These are phyloP conservation scores for Pseudogymnoascus verrucosus DNA, from an alignment of 2,329 filamentous ascomycete genomes.

Conservation along the genomic window DNA sequence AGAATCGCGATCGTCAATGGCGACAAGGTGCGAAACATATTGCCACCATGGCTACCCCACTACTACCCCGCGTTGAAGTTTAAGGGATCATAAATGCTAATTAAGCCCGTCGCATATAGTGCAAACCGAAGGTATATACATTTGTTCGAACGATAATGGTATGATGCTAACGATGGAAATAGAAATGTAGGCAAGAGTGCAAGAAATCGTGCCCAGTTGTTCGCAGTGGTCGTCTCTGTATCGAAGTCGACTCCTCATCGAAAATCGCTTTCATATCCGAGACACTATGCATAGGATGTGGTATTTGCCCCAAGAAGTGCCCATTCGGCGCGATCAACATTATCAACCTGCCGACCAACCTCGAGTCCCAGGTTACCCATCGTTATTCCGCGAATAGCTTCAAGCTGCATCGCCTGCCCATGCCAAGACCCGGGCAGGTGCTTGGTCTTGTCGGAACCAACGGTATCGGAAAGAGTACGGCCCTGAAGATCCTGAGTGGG, in stretches of 20 bases:
- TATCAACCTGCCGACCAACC: constrained; percentile 99
- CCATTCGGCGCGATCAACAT: constrained; percentile 98
- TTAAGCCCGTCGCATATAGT: constrained; percentile 44
- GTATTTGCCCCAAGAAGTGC: constrained; percentile 99
- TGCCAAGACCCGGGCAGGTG: constrained; percentile 91
- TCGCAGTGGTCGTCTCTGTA: constrained; percentile 92
- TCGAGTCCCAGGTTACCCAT: constrained; percentile 96
- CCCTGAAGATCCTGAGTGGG: constrained; percentile 94
- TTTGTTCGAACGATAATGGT: not conserved
- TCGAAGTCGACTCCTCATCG: constrained; percentile 81
- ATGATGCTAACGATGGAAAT: constrained; percentile 27
- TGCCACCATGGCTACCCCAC: constrained; percentile 34
- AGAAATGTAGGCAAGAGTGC: constrained; percentile 99
- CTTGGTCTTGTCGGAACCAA: constrained; percentile 96
- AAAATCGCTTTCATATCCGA: constrained; percentile 98
- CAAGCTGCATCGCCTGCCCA: constrained; percentile 95
- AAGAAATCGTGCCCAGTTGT: constrained; percentile 98
- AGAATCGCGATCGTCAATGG: constrained; percentile 98
- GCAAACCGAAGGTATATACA: constrained; percentile 69
- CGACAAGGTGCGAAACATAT: constrained; percentile 69
- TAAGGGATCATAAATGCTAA: constrained; percentile 28
- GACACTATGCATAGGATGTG: constrained; percentile 90
- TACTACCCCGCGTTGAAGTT: constrained; percentile 21
- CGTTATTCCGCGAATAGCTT: constrained; percentile 99
- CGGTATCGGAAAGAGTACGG: constrained; percentile 99